Conservation (phyloP, 257 asterid species). For the Solanum medicagineum region DNA sequence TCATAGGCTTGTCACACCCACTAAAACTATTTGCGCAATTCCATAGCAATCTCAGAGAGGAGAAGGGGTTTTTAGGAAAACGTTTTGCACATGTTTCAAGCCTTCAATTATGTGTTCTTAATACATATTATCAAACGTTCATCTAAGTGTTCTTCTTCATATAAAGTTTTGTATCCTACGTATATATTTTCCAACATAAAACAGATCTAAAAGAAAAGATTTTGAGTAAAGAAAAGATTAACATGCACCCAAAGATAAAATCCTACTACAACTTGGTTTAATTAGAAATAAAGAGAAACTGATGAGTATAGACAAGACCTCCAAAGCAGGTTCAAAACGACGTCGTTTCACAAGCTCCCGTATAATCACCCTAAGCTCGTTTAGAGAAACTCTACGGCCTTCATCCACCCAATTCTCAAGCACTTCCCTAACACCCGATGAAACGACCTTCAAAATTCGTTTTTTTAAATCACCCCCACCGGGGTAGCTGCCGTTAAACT, state of each 20-base stretch:
- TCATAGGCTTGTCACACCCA: too few species aligned
- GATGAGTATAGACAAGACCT: slow-evolving; percentile 6
- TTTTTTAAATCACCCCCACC: neutral
- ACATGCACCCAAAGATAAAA: neutral
- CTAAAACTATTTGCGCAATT: too few species aligned
- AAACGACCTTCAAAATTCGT: slow-evolving; percentile 3
- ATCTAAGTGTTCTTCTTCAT: too few species aligned
- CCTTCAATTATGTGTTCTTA: too few species aligned
- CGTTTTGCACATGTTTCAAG: too few species aligned
- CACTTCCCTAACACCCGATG: neutral
- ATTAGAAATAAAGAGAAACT: neutral
- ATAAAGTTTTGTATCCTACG: too few species aligned
- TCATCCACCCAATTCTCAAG: slow-evolving; percentile 24
- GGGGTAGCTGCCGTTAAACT: neutral
- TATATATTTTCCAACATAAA: too few species aligned
- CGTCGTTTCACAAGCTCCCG: slow-evolving; percentile 10
- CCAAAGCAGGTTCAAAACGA: slow-evolving; percentile 12
- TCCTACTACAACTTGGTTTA: neutral
- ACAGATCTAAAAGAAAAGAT: too few species aligned
- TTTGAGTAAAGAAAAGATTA: too few species aligned
- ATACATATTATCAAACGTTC: too few species aligned
- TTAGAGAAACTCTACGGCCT: slow-evolving; percentile 10
- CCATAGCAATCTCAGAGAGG: too few species aligned
- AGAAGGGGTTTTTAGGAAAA: too few species aligned
- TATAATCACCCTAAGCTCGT: slow-evolving; percentile 14